phyloP scores from a whole-genome alignment of 495 filamentous ascomycete genomes.

The Neurospora sp. region DNA sequence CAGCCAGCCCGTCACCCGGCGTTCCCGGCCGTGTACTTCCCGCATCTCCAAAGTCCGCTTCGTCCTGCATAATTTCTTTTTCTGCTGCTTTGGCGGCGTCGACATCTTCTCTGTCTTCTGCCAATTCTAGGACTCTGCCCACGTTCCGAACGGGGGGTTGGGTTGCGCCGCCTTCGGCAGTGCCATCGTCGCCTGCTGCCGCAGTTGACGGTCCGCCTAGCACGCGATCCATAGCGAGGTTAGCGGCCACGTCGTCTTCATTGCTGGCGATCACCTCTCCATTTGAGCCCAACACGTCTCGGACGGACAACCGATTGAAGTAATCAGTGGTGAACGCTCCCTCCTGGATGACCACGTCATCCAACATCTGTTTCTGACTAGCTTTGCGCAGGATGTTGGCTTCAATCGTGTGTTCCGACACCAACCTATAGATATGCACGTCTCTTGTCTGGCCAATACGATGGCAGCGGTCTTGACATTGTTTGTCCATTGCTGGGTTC shows the following conservation, averaged over 20 bases:
- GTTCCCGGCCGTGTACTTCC: slow-evolving; percentile 36
- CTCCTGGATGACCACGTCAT: slow-evolving; percentile 97
- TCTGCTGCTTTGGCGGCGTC: slow-evolving; percentile 78
- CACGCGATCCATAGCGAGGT: slow-evolving; percentile 78
- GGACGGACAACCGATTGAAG: slow-evolving; percentile 70
- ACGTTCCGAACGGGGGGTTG: slow-evolving; percentile 25
- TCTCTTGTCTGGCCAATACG: slow-evolving; percentile 97
- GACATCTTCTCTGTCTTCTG: slow-evolving; percentile 88
- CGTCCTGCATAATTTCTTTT: slow-evolving; percentile 82
- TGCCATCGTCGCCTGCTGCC: not conserved
- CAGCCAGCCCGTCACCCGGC: slow-evolving; percentile 29
- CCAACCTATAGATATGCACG: slow-evolving; percentile 95
- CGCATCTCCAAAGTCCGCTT: slow-evolving; percentile 57
- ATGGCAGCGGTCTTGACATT: slow-evolving; percentile 96
- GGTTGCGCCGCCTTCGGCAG: slow-evolving; percentile 26
- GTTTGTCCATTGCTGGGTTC: slow-evolving; percentile 99
- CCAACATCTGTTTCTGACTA: slow-evolving; percentile 93
- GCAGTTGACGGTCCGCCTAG: slow-evolving; percentile 41
- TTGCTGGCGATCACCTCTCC: slow-evolving; percentile 39
- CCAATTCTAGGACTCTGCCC: slow-evolving; percentile 65
- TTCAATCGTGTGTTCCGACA: slow-evolving; percentile 96
- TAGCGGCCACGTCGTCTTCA: slow-evolving; percentile 56
- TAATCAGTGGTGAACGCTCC: slow-evolving; percentile 98
- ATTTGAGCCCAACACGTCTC: slow-evolving; percentile 57
- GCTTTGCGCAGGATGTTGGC: slow-evolving; percentile 96